Conservation (phyloP, 768 basidiomycete species). For the Lyophyllum decastes region DNA sequence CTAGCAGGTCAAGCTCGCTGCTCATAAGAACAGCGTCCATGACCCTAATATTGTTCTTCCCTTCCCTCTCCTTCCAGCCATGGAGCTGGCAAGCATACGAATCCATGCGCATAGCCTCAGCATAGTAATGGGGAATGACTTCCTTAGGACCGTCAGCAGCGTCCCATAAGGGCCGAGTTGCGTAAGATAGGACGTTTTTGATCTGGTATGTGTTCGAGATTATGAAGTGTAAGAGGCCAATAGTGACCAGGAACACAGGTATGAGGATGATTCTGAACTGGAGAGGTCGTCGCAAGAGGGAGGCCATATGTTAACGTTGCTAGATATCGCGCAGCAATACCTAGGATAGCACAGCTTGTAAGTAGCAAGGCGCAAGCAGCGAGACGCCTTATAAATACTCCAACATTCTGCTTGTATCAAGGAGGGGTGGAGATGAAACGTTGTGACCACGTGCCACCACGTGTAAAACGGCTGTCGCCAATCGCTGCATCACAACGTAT, state of each 20-base stretch:
- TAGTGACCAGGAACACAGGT: constrained; percentile 29
- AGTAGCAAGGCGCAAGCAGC: not conserved
- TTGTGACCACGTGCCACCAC: not conserved
- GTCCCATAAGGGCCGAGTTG: constrained; percentile 65
- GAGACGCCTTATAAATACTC: constrained; percentile 1
- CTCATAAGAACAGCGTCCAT: constrained; percentile 63
- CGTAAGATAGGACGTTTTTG: constrained; percentile 53
- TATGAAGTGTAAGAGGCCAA: constrained; percentile 35
- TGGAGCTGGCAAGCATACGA: constrained; percentile 50
- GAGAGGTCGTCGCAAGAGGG: constrained; percentile 27
- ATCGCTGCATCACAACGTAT: too few species aligned
- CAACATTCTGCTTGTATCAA: not conserved
- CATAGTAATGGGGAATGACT: constrained; percentile 56
- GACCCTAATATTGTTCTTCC: constrained; percentile 38
- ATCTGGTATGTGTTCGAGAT: constrained; percentile 50
- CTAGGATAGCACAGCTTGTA: constrained; percentile 20
- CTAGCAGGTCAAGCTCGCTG: constrained; percentile 63
- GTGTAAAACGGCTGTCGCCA: too few species aligned
- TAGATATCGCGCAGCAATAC: constrained; percentile 23
- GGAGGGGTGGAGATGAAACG: constrained; percentile 5
- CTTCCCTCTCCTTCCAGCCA: constrained; percentile 47
- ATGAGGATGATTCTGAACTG: constrained; percentile 33
- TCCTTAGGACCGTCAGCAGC: constrained; percentile 45
- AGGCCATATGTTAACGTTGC: constrained; percentile 13
- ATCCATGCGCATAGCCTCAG: constrained; percentile 50